Conservation (phyloP, 2,329 filamentous ascomycete genomes). For the Allantophomopsis lycopodina region DNA sequence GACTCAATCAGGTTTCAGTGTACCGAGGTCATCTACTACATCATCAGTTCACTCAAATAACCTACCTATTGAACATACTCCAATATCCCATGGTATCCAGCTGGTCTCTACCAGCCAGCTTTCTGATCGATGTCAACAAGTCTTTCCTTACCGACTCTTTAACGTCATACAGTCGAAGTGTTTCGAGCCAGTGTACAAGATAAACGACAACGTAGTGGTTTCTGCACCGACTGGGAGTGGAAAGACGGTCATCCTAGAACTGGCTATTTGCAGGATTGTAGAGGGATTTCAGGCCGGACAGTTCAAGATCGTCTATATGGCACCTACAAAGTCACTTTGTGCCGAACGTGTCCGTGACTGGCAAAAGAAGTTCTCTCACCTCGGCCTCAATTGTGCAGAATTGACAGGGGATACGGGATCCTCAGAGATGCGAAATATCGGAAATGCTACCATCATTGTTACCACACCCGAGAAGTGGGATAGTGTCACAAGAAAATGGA, state of each 20-base stretch:
- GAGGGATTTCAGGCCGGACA: slow-evolving; percentile 36
- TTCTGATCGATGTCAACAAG: slow-evolving; percentile 51
- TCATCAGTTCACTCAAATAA: too few species aligned
- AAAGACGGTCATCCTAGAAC: slow-evolving; percentile 70
- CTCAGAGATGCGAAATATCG: slow-evolving; percentile 51
- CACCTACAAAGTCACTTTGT: slow-evolving; percentile 74
- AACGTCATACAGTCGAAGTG: slow-evolving; percentile 77
- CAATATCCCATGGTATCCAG: slow-evolving; percentile 32
- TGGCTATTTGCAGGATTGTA: slow-evolving; percentile 65
- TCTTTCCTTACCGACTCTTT: slow-evolving; percentile 65
- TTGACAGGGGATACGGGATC: slow-evolving; percentile 71
- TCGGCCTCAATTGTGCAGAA: slow-evolving; percentile 60
- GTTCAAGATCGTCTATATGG: slow-evolving; percentile 77
- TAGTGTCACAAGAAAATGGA: slow-evolving; percentile 77
- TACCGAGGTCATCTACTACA: too few species aligned
- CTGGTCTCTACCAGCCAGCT: slow-evolving; percentile 45
- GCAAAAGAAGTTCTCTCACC: slow-evolving; percentile 55
- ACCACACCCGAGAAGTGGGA: slow-evolving; percentile 91
- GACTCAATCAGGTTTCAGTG: too few species aligned
- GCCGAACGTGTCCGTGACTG: slow-evolving; percentile 66
- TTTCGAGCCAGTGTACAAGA: slow-evolving; percentile 51
- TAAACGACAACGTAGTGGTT: slow-evolving; percentile 64
- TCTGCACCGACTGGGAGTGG: slow-evolving; percentile 76
- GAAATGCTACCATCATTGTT: slow-evolving; percentile 67
- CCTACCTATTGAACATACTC: slow-evolving; percentile 5